Evolutionary conservation across 2,329 filamentous ascomycete species (phyloP).

Genomic region (Colletotrichum agaves): DNA sequence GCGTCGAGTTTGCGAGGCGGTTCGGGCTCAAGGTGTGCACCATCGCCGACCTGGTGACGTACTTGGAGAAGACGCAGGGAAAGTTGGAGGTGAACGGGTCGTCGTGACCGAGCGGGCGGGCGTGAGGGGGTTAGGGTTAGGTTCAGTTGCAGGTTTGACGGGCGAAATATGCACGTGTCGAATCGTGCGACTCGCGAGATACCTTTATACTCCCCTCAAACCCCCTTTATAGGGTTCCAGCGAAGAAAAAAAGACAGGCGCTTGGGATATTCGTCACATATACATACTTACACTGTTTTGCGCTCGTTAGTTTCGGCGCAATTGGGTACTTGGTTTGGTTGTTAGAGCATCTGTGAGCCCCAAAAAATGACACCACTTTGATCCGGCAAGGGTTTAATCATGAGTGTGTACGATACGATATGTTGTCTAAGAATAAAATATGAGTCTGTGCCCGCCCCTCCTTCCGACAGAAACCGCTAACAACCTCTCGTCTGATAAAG

Average conservation of each 20-base stretch:
- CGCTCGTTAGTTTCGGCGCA: conserved; percentile 11
- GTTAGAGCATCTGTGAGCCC: conserved; percentile 7
- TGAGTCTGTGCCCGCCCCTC: background rate
- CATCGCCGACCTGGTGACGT: conserved; percentile 87
- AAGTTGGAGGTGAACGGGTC: conserved; percentile 61
- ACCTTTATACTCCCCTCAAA: too few species aligned
- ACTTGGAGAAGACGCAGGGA: conserved; percentile 81
- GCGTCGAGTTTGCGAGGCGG: conserved; percentile 85
- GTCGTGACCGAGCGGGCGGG: background rate
- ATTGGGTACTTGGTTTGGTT: conserved; percentile 1
- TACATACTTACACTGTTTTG: background rate
- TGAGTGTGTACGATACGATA: conserved; percentile 4
- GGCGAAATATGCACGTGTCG: background rate
- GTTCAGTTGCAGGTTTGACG: too few species aligned
- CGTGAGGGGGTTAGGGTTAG: too few species aligned
- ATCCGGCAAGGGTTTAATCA: conserved; percentile 4
- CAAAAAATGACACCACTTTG: conserved; percentile 17
- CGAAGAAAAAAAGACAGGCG: background rate
- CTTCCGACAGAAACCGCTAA: background rate
- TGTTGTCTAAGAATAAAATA: background rate
- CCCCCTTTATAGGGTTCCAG: background rate
- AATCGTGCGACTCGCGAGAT: background rate
- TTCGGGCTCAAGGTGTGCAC: conserved; percentile 96
- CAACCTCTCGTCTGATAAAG: background rate
- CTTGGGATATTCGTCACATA: conserved; percentile 11